These are phyloP conservation scores for Lunularia cruciata DNA, from an alignment of 225 moss, liverwort and hornwort genomes.

Conservation along the genomic window DNA sequence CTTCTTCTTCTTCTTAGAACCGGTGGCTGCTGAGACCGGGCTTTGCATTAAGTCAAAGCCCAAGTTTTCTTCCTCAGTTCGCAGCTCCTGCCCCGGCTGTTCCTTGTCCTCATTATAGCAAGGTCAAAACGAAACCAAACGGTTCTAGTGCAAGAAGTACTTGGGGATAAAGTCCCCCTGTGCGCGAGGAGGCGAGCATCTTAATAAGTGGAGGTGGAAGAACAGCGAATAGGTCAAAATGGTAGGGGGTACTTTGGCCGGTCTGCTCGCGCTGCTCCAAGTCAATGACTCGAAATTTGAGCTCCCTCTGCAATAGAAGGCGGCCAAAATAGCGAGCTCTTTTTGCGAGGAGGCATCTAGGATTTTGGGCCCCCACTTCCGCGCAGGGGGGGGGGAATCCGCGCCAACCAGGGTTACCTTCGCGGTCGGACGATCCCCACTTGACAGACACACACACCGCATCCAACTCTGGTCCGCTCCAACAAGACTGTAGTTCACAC, in stretches of 20 bases:
- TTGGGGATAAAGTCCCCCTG: no score
- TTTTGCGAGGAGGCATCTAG: neutral
- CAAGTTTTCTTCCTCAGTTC: neutral
- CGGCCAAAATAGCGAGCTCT: slow-evolving; percentile 6
- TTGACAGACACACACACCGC: no score
- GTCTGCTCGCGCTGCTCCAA: neutral
- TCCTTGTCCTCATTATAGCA: neutral
- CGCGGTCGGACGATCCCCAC: no score
- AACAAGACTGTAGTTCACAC: no score
- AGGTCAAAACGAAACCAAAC: neutral
- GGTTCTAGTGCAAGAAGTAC: neutral
- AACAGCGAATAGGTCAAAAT: slow-evolving; percentile 8
- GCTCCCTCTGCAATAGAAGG: neutral
- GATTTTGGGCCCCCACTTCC: neutral
- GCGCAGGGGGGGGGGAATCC: no score
- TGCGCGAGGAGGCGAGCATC: no score
- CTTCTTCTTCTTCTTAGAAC: no score
- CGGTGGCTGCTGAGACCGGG: no score
- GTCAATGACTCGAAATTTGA: slow-evolving; percentile 13
- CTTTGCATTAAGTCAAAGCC: neutral
- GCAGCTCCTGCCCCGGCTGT: neutral
- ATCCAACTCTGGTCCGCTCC: no score
- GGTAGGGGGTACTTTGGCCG: neutral
- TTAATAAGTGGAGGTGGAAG: no score
- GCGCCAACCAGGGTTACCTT: no score